These are phyloP conservation scores for Aspergillus persii DNA, from an alignment of 2,329 filamentous ascomycete genomes.

Conservation along the genomic window DNA sequence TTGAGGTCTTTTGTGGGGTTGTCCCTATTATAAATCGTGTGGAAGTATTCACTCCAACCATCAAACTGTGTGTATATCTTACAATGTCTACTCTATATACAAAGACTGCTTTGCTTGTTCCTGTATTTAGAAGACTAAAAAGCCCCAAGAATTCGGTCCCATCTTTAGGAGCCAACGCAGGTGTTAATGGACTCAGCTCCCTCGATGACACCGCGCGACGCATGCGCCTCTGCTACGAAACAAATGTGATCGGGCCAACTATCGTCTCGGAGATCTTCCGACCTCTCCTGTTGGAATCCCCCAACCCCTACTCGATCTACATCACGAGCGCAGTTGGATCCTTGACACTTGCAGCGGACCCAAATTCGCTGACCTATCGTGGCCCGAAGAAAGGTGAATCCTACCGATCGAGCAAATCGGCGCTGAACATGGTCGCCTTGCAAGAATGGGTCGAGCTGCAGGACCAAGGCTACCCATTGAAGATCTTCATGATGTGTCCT, in stretches of 20 bases:
- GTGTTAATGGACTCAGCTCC: neutral
- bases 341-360: neutral
- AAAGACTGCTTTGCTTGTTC: too few species aligned
- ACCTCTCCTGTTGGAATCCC: conserved; percentile 32
- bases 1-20: neutral
- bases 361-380: neutral
- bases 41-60: too few species aligned
- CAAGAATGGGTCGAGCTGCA: neutral
- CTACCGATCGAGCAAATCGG: neutral
- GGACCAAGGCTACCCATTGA: neutral
- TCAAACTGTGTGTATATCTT: too few species aligned
- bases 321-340: conserved; percentile 31
- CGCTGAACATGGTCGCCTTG: neutral
- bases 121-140: too few species aligned
- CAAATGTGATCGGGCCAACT: conserved; percentile 35
- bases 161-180: conserved; percentile 1
- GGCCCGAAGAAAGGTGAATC: neutral
- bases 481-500: conserved; percentile 26
- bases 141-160: too few species aligned
- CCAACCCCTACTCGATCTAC: conserved; percentile 32
- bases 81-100: too few species aligned
- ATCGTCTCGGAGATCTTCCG: conserved; percentile 32
- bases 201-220: conserved; percentile 5
- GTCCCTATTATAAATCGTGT: neutral
- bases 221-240: conserved; percentile 24